Evolutionary conservation across 164 flowering plant genomes (phyloP).

Genomic region (Akebia trifoliata): DNA sequence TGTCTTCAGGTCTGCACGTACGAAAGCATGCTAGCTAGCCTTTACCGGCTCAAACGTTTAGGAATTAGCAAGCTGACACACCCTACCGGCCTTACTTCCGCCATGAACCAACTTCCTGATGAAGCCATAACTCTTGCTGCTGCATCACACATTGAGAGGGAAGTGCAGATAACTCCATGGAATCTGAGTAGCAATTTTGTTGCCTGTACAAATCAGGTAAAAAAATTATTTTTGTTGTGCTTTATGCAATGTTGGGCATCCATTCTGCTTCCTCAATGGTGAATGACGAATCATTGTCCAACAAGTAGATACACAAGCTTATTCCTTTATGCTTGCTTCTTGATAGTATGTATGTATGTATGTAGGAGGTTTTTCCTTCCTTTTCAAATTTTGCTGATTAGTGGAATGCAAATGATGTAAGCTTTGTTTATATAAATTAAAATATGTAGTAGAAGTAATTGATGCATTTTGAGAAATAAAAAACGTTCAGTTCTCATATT

Average conservation of each 20-base stretch:
- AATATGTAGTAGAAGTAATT: too few relatives aligned
- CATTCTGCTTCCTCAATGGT: not conserved
- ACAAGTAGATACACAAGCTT: too few relatives aligned
- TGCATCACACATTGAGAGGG: slow-evolving; percentile 97
- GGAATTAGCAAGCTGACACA: slow-evolving; percentile 72
- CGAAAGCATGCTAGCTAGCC: slow-evolving; percentile 96
- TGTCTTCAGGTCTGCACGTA: slow-evolving; percentile 74
- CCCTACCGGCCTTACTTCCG: slow-evolving; percentile 69
- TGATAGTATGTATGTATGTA: too few relatives aligned
- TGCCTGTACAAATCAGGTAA: slow-evolving; percentile 83
- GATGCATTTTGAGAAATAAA: too few relatives aligned
- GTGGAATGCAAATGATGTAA: too few relatives aligned
- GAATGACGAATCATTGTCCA: not conserved
- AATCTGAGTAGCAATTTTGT: slow-evolving; percentile 92
- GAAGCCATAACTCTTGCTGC: slow-evolving; percentile 97
- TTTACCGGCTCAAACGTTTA: slow-evolving; percentile 75
- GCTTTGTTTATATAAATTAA: too few relatives aligned
- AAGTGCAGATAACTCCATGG: slow-evolving; percentile 95
- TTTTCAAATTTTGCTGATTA: too few relatives aligned
- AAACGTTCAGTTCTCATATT: too few relatives aligned
- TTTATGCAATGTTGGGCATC: not conserved
- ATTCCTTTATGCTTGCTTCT: too few relatives aligned
- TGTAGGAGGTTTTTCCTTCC: too few relatives aligned
- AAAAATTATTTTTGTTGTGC: not conserved
- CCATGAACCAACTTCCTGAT: slow-evolving; percentile 95